These are phyloP conservation scores for Botryotinia narcissicola DNA, from an alignment of 2,329 filamentous ascomycete genomes.

Conservation along the genomic window DNA sequence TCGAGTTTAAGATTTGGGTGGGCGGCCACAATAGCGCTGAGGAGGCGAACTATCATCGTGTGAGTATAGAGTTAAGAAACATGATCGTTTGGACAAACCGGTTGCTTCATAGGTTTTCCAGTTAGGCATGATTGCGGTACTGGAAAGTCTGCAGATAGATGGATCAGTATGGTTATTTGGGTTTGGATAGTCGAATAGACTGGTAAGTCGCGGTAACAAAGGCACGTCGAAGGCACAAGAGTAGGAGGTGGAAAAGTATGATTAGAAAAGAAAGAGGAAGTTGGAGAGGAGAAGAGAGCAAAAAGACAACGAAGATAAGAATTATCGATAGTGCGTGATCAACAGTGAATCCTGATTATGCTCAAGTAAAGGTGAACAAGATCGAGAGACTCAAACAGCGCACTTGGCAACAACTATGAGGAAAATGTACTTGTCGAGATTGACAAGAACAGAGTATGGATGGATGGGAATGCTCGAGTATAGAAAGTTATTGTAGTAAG, in stretches of 20 bases:
- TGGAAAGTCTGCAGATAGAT: conserved; percentile 2
- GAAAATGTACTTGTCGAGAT: not conserved
- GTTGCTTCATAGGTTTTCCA: conserved; percentile 61
- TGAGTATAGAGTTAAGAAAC: not conserved
- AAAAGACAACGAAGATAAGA: not conserved
- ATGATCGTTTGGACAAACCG: conserved; percentile 4
- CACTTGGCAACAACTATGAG: not conserved
- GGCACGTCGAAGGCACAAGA: not conserved
- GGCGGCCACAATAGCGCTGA: conserved; percentile 60
- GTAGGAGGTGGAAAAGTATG: not conserved
- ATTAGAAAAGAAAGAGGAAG: not conserved
- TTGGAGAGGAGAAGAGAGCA: not conserved
- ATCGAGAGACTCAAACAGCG: not conserved
- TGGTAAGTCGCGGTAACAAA: not conserved
- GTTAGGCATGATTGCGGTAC: conserved; percentile 48
- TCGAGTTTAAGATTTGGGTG: conserved; percentile 55
- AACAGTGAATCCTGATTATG: not conserved
- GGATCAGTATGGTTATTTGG: not conserved
- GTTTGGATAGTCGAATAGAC: not conserved
- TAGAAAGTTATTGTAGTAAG: not conserved
- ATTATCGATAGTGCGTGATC: not conserved
- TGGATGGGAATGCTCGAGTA: too few relatives aligned
- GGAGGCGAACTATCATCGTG: conserved; percentile 48
- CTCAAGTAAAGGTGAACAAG: conserved; percentile 15
- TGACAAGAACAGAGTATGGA: not conserved